Evolutionary conservation across 441 rosid species (phyloP).

Genomic region (Iberis amara): DNA sequence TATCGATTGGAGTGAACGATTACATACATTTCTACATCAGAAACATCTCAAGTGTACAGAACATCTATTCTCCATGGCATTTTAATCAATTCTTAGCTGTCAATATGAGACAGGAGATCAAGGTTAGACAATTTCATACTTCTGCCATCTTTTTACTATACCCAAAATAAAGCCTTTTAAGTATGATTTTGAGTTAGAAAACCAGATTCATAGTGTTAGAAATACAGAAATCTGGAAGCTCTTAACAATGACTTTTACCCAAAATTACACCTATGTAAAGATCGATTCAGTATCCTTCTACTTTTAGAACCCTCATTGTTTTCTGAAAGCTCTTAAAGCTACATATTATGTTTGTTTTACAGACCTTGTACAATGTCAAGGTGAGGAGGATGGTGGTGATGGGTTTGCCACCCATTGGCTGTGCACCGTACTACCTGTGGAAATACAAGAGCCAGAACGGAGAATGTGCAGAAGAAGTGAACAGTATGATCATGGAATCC

Average conservation of each 20-base stretch:
- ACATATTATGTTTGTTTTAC: constrained; percentile 20
- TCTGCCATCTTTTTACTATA: background rate
- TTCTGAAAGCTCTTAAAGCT: constrained; percentile 1
- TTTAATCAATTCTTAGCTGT: constrained; percentile 78
- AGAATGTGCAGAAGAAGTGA: constrained; percentile 68
- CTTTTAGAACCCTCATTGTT: background rate
- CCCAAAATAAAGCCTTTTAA: background rate
- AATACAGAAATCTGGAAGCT: too few species aligned
- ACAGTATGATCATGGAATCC: constrained; percentile 69
- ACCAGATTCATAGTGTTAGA: too few species aligned
- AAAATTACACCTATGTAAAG: background rate
- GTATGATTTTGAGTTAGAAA: background rate
- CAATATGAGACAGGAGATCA: constrained; percentile 53
- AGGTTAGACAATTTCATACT: constrained; percentile 35
- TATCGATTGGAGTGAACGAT: constrained; percentile 83
- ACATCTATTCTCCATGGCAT: constrained; percentile 74
- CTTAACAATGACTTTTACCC: too few species aligned
- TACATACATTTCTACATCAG: constrained; percentile 87
- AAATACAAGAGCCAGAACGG: constrained; percentile 60
- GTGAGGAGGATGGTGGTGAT: constrained; percentile 63
- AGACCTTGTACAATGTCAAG: constrained; percentile 63
- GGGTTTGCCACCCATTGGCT: constrained; percentile 76
- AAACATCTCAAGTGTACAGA: constrained; percentile 66
- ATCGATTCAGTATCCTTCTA: background rate
- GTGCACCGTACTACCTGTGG: constrained; percentile 77